Evolutionary conservation across 1,139 yeast species (phyloP).

Genomic region (Spathaspora sp.): DNA sequence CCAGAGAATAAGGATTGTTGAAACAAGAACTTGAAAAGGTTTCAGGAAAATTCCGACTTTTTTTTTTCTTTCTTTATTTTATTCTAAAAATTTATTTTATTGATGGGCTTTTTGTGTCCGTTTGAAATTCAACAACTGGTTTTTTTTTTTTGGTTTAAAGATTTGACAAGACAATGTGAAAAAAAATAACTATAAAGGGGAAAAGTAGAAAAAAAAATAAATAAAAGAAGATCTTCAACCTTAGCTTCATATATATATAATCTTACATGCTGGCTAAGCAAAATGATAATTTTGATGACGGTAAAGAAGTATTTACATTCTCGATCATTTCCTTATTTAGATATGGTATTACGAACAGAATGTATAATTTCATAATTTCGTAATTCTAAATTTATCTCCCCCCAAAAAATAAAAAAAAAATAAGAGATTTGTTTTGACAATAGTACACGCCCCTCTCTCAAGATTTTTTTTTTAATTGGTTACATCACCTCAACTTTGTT

Average conservation of each 20-base stretch:
- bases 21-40: not conserved
- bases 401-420: too few species aligned
- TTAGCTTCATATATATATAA: not conserved
- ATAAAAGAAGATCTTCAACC: not conserved
- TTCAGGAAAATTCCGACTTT: not conserved
- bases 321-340: not conserved
- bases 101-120: not conserved
- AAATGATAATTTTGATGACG: not conserved
- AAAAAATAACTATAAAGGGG: too few species aligned
- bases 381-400: not conserved
- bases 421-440: not conserved
- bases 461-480: not conserved
- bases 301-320: not conserved
- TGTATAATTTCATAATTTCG: not conserved
- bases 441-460: not conserved
- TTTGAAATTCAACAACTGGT: not conserved
- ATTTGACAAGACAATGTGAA: not conserved
- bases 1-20: too few species aligned
- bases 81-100: too few species aligned
- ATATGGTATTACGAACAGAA: not conserved
- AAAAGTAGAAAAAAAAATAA: not conserved
- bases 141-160: not conserved
- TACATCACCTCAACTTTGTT: not conserved
- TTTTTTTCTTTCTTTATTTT: not conserved
- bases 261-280: not conserved